Percentiles rank a stretch among this genome's conserved stretches.
Evolutionary conservation across 805 yeast genomes (phyloP).

Genomic region (Kodamaea neixiangensis): DNA sequence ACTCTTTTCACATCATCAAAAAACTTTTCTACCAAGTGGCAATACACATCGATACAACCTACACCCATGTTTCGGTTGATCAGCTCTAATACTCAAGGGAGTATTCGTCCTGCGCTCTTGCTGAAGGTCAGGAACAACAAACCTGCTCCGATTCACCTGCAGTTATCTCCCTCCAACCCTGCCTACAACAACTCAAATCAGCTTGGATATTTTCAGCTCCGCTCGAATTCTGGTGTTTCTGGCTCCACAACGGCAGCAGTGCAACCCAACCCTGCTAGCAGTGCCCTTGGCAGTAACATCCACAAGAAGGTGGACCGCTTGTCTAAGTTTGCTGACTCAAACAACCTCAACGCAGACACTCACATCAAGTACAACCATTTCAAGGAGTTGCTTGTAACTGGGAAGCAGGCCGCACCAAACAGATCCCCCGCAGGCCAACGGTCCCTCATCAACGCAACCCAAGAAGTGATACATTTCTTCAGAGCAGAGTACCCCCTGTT

Average conservation of each 20-base stretch:
- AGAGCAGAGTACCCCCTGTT: conserved; percentile 21
- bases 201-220: conserved; percentile 7
- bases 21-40: conserved; percentile 3
- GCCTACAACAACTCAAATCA: conserved; percentile 2
- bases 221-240: conserved; percentile 8
- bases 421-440: conserved; percentile 3
- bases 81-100: conserved; percentile 36
- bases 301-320: conserved; percentile 6
- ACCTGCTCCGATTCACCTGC: conserved; percentile 11
- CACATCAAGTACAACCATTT: conserved; percentile 26
- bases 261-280: not conserved
- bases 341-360: conserved; percentile 14
- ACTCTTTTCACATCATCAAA: conserved; percentile 1
- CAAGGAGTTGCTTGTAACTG: conserved; percentile 29
- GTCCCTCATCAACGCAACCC: conserved; percentile 2
- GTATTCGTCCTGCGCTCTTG: conserved; percentile 38
- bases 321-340: conserved; percentile 6
- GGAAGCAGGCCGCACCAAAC: conserved; percentile 19
- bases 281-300: not conserved
- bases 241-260: not conserved
- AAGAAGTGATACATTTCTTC: conserved; percentile 6
- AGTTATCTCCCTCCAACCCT: not conserved
- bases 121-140: conserved; percentile 38
- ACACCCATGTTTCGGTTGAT: conserved; percentile 40
- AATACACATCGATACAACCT: not conserved